Evolutionary conservation across 2,329 filamentous ascomycete genomes (phyloP).

Genomic region (Dothideomycetes sp.): DNA sequence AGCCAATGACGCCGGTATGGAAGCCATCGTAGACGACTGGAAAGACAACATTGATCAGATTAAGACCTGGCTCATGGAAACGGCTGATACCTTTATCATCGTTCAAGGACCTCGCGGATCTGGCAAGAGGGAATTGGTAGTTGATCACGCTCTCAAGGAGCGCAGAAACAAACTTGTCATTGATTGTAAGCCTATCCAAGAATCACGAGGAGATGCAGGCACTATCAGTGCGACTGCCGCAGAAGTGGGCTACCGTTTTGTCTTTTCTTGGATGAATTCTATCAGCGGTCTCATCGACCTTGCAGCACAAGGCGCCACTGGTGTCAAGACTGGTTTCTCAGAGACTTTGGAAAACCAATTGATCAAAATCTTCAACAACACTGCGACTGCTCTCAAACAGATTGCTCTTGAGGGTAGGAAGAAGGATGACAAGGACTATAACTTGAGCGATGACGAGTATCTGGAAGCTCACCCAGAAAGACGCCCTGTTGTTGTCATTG

Average conservation of each 20-base stretch:
- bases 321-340: constrained; percentile 87
- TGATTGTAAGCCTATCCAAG: constrained; percentile 88
- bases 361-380: constrained; percentile 80
- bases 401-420: constrained; percentile 62
- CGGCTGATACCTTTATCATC: constrained; percentile 83
- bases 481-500: constrained; percentile 75
- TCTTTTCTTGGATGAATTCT: constrained; percentile 95
- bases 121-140: constrained; percentile 77
- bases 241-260: constrained; percentile 80
- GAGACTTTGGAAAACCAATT: constrained; percentile 86
- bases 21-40: constrained; percentile 80
- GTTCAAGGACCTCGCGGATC: constrained; percentile 87
- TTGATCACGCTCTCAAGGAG: constrained; percentile 68
- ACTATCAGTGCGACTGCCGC: constrained; percentile 74
- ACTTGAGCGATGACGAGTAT: constrained; percentile 73
- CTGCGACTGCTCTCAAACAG: constrained; percentile 66
- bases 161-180: constrained; percentile 72
- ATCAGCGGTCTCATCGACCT: constrained; percentile 87
- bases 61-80: constrained; percentile 77
- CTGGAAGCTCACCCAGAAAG: constrained; percentile 81
- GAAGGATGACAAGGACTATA: constrained; percentile 63
- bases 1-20: constrained; percentile 59
- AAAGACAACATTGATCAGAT: constrained; percentile 74
- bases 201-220: constrained; percentile 76
- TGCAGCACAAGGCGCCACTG: constrained; percentile 86